Evolutionary conservation across 2,329 filamentous ascomycete genomes (phyloP), one percentile per base, ranked within the genome.

Genomic region (Rhynchosporium graminicola): DNA sequence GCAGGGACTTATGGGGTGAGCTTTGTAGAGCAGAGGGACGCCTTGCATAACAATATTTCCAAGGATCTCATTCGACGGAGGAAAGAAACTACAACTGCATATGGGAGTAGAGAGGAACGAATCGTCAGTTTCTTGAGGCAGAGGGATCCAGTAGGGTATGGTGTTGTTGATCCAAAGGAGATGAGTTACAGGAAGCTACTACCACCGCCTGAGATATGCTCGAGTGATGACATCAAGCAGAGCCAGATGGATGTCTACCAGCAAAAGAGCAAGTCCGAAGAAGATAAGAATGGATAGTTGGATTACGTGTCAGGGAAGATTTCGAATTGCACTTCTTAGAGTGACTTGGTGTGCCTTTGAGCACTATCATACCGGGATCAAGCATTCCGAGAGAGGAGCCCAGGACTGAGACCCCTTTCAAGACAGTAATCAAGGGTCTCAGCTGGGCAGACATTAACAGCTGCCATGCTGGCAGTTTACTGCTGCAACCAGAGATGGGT

Each of bases 71-170:
- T 86, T 72, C 79, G 76, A 57, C 79, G 80, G 63, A 80, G 83
- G 67, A 79, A 82, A 71, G 75, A 81, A 69, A 79, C 84, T 60
- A 78, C 81, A 64, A 79, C 81, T 57, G 77, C 82, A 43, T 74
- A 83, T 75, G 71, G 77, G 73, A 78, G 77, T 70, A 80, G 83
- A 59, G 83, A 90, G 65, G 86, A 87, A 71, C 82, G 92, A 58
- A 87, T 98, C 45, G 84, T 91, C 68, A 86, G 79, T 60, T 98
- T 98, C 72, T 68, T 98, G 63, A 85, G 86, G 70, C 85, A 90
- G 63, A 82, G 91, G 67, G 89, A 95, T 36, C 69, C 68, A 2
- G 38, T 59, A n/a, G 69, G 68, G 45, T 64, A 66, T 63, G 62
- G 59, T 6, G 6, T 65, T n/a, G 64, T 61, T 3, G 66, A 70